These are phyloP conservation scores for Candida boidinii DNA, from an alignment of 805 yeast species.

Conservation along the genomic window DNA sequence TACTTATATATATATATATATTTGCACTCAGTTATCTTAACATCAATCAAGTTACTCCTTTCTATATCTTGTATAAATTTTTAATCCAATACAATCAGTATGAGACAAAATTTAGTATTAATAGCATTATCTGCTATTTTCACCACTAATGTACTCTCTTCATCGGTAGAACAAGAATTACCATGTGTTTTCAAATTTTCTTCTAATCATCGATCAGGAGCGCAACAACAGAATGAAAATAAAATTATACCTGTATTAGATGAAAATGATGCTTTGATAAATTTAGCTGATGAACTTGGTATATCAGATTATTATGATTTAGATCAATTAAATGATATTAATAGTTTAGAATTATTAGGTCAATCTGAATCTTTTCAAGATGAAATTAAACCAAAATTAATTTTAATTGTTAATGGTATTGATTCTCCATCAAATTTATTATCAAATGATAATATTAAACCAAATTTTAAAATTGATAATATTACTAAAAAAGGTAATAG, in stretches of 20 bases:
- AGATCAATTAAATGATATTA: slow-evolving; percentile 18
- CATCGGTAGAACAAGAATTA: too few species aligned
- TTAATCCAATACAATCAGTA: too few species aligned
- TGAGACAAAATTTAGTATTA: neutral
- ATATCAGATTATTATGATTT: slow-evolving; percentile 28
- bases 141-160: neutral
- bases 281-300: slow-evolving; percentile 37
- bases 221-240: neutral
- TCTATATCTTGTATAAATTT: too few species aligned
- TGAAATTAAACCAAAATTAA: slow-evolving; percentile 21
- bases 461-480: slow-evolving; percentile 13
- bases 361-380: slow-evolving; percentile 5
- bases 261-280: slow-evolving; percentile 27
- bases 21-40: too few species aligned
- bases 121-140: neutral
- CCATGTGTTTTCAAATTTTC: neutral
- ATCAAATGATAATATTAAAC: slow-evolving; percentile 8
- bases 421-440: slow-evolving; percentile 25
- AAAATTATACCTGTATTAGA: slow-evolving; percentile 10
- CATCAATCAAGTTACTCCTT: too few species aligned
- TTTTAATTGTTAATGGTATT: slow-evolving; percentile 35
- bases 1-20: too few species aligned
- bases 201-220: neutral
- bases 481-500: slow-evolving; percentile 1
- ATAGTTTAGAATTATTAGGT: slow-evolving; percentile 14